Percentiles rank a stretch among this genome's conserved stretches.
Conservation (phyloP, 1,284 basidiomycete species). For the Trichosporon sp. region DNA sequence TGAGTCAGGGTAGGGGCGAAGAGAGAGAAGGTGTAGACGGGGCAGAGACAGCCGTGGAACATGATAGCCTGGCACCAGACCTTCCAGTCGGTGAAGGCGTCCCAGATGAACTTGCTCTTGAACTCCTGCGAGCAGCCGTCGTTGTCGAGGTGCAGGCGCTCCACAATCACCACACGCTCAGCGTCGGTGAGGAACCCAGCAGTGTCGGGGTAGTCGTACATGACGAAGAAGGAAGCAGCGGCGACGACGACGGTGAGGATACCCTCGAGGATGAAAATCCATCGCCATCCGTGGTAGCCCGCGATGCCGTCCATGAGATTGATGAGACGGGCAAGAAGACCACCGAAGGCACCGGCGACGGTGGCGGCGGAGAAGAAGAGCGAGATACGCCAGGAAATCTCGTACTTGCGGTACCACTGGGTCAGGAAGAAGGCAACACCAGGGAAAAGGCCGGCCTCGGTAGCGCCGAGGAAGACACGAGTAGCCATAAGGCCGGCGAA, state of each 20-base stretch:
- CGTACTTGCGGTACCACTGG: slow-evolving; percentile 34
- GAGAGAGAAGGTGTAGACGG: slow-evolving; percentile 57
- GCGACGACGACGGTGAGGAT: slow-evolving; percentile 63
- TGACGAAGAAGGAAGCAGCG: slow-evolving; percentile 61
- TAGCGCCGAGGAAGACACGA: slow-evolving; percentile 36
- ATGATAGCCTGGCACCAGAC: slow-evolving; percentile 31
- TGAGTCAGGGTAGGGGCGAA: slow-evolving; percentile 48
- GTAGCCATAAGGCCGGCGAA: slow-evolving; percentile 43
- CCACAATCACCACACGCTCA: slow-evolving; percentile 51
- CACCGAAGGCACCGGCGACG: slow-evolving; percentile 45
- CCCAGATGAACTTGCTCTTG: slow-evolving; percentile 28
- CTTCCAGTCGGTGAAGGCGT: slow-evolving; percentile 36
- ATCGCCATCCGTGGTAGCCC: slow-evolving; percentile 47
- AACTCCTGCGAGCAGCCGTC: slow-evolving; percentile 27
- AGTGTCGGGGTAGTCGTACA: slow-evolving; percentile 72
- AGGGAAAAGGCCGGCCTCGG: slow-evolving; percentile 40
- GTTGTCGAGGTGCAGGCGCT: slow-evolving; percentile 29
- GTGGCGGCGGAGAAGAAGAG: slow-evolving; percentile 46
- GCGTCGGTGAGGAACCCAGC: slow-evolving; percentile 65
- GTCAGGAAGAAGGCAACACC: slow-evolving; percentile 37
- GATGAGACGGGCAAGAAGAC: slow-evolving; percentile 42
- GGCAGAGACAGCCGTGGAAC: slow-evolving; percentile 49
- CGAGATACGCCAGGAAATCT: slow-evolving; percentile 35
- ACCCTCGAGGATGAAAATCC: slow-evolving; percentile 75
- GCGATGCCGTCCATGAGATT: slow-evolving; percentile 44